These are phyloP conservation scores for Trichoderma pleuroti DNA, from an alignment of 2,329 filamentous ascomycete genomes.

Conservation along the genomic window DNA sequence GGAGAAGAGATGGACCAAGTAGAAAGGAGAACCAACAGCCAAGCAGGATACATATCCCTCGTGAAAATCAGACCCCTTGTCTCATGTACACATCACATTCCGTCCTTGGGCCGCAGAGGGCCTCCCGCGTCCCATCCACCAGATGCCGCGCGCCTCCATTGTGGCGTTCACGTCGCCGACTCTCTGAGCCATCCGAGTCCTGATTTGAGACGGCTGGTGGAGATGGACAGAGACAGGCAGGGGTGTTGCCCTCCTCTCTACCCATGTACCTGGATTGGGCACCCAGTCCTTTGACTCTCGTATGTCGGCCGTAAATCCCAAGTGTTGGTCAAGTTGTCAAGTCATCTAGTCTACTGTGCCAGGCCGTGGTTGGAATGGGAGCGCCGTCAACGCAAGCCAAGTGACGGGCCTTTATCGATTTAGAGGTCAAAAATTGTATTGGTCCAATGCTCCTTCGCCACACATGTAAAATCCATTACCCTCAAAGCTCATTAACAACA, in stretches of 20 bases:
- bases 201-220: background rate
- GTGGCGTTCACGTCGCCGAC: background rate
- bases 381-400: background rate
- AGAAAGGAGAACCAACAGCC: no score
- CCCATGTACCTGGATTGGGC: background rate
- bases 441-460: background rate
- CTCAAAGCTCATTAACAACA: constrained; percentile 1
- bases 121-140: background rate
- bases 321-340: background rate
- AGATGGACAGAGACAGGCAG: background rate
- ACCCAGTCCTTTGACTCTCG: background rate
- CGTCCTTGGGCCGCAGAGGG: background rate
- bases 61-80: background rate
- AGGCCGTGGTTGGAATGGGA: background rate
- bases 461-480: constrained; percentile 10
- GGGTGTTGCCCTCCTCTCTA: background rate
- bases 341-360: background rate
- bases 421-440: background rate
- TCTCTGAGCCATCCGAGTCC: no score
- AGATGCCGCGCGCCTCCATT: background rate
- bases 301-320: background rate
- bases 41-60: background rate
- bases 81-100: background rate
- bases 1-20: no score
- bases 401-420: background rate